phyloP scores from a whole-genome alignment of 1,284 basidiomycete species.

The Ganoderma resinaceum region DNA sequence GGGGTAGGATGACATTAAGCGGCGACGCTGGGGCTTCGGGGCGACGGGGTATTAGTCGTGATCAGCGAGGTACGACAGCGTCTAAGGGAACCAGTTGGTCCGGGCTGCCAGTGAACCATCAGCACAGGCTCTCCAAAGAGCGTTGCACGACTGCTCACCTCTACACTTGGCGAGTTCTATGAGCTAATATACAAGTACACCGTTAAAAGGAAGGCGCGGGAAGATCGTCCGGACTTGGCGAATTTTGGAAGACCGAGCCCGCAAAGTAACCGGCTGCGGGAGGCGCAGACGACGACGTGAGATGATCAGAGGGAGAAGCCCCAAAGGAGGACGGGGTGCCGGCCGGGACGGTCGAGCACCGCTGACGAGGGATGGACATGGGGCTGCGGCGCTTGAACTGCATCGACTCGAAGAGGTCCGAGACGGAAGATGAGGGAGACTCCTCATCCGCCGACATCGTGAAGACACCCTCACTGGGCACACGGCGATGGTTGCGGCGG shows the following conservation, averaged over 20 bases:
- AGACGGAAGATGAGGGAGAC: conserved; percentile 45
- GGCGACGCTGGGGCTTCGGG: conserved; percentile 39
- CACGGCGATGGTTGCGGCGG: conserved; percentile 56
- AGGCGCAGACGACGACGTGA: conserved; percentile 30
- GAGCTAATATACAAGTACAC: conserved; percentile 42
- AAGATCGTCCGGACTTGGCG: conserved; percentile 78
- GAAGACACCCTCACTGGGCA: conserved; percentile 73
- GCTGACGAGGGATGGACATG: conserved; percentile 32
- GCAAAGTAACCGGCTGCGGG: conserved; percentile 63
- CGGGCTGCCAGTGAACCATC: conserved; percentile 37
- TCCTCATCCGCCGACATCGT: conserved; percentile 75
- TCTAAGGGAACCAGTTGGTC: conserved; percentile 43
- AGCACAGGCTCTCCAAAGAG: background rate
- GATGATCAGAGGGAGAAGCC: conserved; percentile 32
- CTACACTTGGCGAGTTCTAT: conserved; percentile 46
- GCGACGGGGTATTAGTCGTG: conserved; percentile 32
- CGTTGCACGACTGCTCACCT: conserved; percentile 42
- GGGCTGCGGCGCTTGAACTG: conserved; percentile 41
- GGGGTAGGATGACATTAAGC: conserved; percentile 40
- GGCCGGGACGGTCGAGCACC: conserved; percentile 38
- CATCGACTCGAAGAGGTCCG: conserved; percentile 47
- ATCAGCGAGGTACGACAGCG: conserved; percentile 37
- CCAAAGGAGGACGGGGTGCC: conserved; percentile 39
- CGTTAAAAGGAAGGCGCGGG: conserved; percentile 67
- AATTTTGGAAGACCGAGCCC: conserved; percentile 82